A percentile compares a stretch with the other conserved stretches of the same genome.
These are phyloP conservation scores for Lentinus brumalis DNA, from an alignment of 768 basidiomycete genomes.

Conservation along the genomic window DNA sequence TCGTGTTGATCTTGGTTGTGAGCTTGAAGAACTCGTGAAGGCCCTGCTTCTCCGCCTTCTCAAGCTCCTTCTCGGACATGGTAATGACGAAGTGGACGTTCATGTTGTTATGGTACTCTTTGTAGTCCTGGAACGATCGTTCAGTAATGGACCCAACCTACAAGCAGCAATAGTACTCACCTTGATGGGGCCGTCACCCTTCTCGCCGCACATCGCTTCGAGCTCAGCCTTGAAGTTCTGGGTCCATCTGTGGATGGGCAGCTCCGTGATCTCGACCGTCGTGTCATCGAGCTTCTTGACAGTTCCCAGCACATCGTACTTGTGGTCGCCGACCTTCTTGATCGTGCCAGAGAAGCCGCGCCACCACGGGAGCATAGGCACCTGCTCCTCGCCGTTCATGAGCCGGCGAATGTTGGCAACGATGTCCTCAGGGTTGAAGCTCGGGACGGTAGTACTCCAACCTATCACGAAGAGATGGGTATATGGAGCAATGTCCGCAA, in stretches of 20 bases:
- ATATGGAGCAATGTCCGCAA: background rate
- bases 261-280: slow-evolving; percentile 93
- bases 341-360: slow-evolving; percentile 91
- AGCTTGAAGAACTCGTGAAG: slow-evolving; percentile 92
- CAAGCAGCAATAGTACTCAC: slow-evolving; percentile 37
- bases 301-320: slow-evolving; percentile 79
- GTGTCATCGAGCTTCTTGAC: slow-evolving; percentile 77
- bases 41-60: slow-evolving; percentile 89
- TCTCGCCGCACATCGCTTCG: slow-evolving; percentile 87
- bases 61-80: slow-evolving; percentile 77
- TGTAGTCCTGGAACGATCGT: slow-evolving; percentile 73
- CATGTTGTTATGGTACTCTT: slow-evolving; percentile 92
- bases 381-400: slow-evolving; percentile 83
- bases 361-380: slow-evolving; percentile 96
- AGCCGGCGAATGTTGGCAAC: slow-evolving; percentile 83
- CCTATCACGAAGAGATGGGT: slow-evolving; percentile 46
- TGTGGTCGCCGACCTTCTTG: slow-evolving; percentile 79
- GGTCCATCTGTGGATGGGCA: slow-evolving; percentile 96
- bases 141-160: background rate
- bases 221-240: slow-evolving; percentile 89
- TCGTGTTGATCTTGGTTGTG: slow-evolving; percentile 78
- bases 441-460: slow-evolving; percentile 93
- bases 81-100: slow-evolving; percentile 87
- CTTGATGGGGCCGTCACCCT: slow-evolving; percentile 81
- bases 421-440: slow-evolving; percentile 90